Base-by-base conservation (phyloP, 768 basidiomycete species). In the Rhodosporidiobolus odoratus region DNA sequence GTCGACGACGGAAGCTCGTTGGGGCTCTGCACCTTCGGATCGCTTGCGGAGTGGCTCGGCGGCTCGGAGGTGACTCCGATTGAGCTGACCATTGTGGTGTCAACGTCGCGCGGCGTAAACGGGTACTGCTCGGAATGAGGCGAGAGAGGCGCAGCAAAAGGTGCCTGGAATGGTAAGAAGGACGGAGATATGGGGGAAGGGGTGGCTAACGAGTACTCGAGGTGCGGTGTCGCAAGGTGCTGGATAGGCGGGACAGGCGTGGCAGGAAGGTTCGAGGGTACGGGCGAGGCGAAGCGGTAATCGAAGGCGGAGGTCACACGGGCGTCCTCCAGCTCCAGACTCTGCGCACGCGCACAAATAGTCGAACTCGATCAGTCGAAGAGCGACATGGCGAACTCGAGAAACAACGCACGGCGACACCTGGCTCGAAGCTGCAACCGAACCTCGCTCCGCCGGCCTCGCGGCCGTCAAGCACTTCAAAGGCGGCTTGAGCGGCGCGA, bases 401-500 rank as follows among this genome's bases (percentile, higher is more conserved):
- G n/a, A 37, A 64, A 25, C 27, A 19, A 58, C 48, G 34, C 21
- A 72, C 71, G 1, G 72, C 54, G n/a, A 66, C 62, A 9, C 8
- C 56, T 53, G 79, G 81, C 70, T 81, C 80, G 38, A 80, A 81
- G 62, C 80, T 80, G 58, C 85, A 80, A 21, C 78, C 79, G 35
- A 89, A 79, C 59, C 81, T 83, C 80, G 84, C 83, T 43, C 85
- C 86, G 62, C 85, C 84, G 43, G 85, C 77, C 54, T 80, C 78
- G 45, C 82, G 82, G 4, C 82, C 82, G 57, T 88, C 76, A 27
- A 91, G 79, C 54, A 80, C 80, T 56, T 79, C 78, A 74, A 81
- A 83, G 21, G 89, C 88, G 17, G 77, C 75, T 47, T 82, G 79
- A 10, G 88, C 86, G 47, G 84, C 83, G 34, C 88, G 83, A 35